Base-by-base conservation (phyloP, 2,329 filamentous ascomycete species). In the Emydomyces testavorans region DNA sequence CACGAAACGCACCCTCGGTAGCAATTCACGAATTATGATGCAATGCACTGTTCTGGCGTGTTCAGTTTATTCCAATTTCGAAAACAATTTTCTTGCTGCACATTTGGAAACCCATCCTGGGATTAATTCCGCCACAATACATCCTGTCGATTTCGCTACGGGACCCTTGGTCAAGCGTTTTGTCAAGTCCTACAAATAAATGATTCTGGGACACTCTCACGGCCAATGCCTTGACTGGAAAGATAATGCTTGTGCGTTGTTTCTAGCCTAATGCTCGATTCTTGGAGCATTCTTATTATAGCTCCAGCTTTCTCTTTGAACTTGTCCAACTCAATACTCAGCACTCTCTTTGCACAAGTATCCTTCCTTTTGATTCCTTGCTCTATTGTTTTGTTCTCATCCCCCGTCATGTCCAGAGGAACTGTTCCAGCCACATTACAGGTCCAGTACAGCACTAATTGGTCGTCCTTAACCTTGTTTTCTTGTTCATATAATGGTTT, bases 41-140 rank as follows among this genome's bases (percentile, higher is more conserved):
- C 39, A 8, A 41, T 41, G 39, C 26, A 41, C 20, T 29, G 39
- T 10, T 41, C 39, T 41, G 39, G 39, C 39, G 39, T 31, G 39
- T 7, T 11, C 39, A 26, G 24, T 31, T 41, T 7, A 28, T 29
- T 40, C 23, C n/a, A 40, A 40, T 11, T 8, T 28, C 7, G 6
- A 16, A 40, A 28, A 40, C n/a, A 21, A 18, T 18, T 2, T 21
- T 21, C 18, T 20, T 31, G 18, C 31, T 8, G 26, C 15, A 24
- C 26, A 6, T 10, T 41, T 41, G 15, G 13, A 32, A 31, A 31
- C 15, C n/a, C 20, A 26, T 26, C 16, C 39, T 41, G 39, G 39
- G 15, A 31, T 18, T 40, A 29, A 40, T 28, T 18, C 38, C 23
- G 24, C 38, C 38, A 15, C 38, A 23, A 6, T 41, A 41, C 26